phyloP scores from a whole-genome alignment of 352 stramenopile species.

The Phytopythium oedochilum region DNA sequence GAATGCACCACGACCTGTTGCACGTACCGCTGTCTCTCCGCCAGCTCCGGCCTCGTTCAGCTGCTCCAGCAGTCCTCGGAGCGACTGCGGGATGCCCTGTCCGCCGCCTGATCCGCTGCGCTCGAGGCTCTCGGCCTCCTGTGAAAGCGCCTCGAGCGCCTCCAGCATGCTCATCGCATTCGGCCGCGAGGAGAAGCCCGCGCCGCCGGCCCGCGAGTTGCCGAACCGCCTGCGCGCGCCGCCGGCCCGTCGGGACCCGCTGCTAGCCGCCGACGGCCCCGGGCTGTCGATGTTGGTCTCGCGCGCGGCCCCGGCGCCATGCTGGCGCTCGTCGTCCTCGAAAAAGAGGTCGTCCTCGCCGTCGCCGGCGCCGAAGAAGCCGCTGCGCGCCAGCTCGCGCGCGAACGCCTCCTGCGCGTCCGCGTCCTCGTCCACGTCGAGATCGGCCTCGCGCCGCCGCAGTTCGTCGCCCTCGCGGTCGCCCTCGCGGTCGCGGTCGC shows the following conservation, averaged over 20 bases:
- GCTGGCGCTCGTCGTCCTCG: not conserved
- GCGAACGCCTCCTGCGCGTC: constrained; percentile 20
- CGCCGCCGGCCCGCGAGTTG: not conserved
- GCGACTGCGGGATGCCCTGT: constrained; percentile 30
- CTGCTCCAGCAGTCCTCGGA: constrained; percentile 34
- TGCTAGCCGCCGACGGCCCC: not conserved
- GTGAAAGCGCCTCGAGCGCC: constrained; percentile 44
- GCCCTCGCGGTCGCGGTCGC: constrained; percentile 11
- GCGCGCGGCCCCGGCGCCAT: not conserved
- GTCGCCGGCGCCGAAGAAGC: constrained; percentile 10
- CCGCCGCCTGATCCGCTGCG: constrained; percentile 5
- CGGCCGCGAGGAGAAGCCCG: not conserved
- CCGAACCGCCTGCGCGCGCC: not conserved
- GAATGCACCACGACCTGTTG: not conserved
- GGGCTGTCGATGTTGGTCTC: not conserved
- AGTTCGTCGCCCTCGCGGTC: constrained; percentile 16
- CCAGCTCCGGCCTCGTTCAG: constrained; percentile 9
- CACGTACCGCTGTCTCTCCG: constrained; percentile 4
- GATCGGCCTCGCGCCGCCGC: constrained; percentile 22
- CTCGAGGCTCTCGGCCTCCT: constrained; percentile 18
- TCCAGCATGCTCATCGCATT: constrained; percentile 43
- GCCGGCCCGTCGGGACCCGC: not conserved
- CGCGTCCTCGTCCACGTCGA: constrained; percentile 24
- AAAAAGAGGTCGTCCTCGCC: constrained; percentile 2
- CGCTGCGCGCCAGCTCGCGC: constrained; percentile 13